These are phyloP conservation scores for Erysiphe pulchra DNA, from an alignment of 2,329 filamentous ascomycete species.

Conservation along the genomic window DNA sequence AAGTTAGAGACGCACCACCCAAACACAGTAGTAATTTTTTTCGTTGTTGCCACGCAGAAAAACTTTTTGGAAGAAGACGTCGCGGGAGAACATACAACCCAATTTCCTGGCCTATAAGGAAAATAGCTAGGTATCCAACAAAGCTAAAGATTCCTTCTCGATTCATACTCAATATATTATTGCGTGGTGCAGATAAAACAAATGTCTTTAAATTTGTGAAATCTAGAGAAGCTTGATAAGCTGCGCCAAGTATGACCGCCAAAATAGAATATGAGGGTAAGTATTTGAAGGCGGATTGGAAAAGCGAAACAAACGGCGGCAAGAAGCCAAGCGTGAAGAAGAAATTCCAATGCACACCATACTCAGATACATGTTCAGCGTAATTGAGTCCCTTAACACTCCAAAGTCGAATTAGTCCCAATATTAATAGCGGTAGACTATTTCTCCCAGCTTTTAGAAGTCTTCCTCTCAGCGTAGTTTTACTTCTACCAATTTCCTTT, in stretches of 20 bases:
- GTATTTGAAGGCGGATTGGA: conserved; percentile 43
- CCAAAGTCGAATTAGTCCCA: conserved; percentile 59
- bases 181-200: conserved; percentile 58
- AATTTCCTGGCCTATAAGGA: conserved; percentile 64
- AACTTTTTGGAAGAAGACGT: conserved; percentile 17
- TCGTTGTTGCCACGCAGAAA: conserved; percentile 21
- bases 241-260: conserved; percentile 37
- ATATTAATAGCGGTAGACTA: conserved; percentile 53
- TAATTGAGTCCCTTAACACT: conserved; percentile 91
- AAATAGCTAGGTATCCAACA: conserved; percentile 79
- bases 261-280: conserved; percentile 57
- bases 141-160: conserved; percentile 92
- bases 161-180: conserved; percentile 64
- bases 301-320: conserved; percentile 66
- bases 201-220: conserved; percentile 56
- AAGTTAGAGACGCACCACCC: conserved; percentile 35
- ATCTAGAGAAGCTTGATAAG: conserved; percentile 55
- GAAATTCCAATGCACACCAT: conserved; percentile 98
- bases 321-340: conserved; percentile 87
- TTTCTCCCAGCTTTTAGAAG: conserved; percentile 47
- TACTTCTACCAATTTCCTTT: conserved; percentile 20
- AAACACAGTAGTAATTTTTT: conserved; percentile 36
- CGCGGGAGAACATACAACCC: conserved; percentile 58
- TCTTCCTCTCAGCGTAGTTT: conserved; percentile 14
- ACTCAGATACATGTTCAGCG: conserved; percentile 89